Conservation (phyloP, 139 green algal species). For the Haematococcus lacustris region DNA sequence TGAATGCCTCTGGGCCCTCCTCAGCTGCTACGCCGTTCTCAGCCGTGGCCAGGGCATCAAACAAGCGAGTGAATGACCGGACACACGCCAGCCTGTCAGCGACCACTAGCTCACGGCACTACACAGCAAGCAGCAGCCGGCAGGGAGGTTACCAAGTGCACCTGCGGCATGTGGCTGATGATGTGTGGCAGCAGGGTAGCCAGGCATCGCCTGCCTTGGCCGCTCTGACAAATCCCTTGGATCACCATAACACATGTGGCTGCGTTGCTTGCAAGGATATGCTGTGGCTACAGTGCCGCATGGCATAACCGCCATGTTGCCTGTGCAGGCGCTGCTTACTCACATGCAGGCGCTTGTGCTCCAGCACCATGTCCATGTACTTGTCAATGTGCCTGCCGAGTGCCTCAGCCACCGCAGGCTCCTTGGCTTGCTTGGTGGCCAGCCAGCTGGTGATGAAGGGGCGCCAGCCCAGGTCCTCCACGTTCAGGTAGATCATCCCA, state of each 20-base stretch:
- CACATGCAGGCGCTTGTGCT: slow-evolving; percentile 51
- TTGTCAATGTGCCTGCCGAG: slow-evolving; percentile 58
- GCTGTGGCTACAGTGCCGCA: no score
- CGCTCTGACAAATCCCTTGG: no score
- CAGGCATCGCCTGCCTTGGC: no score
- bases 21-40: slow-evolving; percentile 48
- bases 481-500: slow-evolving; percentile 82
- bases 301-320: no score
- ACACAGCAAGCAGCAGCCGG: neutral
- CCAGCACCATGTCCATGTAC: slow-evolving; percentile 59
- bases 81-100: slow-evolving; percentile 62
- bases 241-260: no score
- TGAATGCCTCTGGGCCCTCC: slow-evolving; percentile 40
- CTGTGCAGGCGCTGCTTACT: no score
- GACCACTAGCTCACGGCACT: slow-evolving; percentile 63
- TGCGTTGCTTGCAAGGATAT: no score
- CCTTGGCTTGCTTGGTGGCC: slow-evolving; percentile 14
- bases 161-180: no score
- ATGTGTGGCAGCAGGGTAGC: no score
- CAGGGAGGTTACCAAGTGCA: neutral
- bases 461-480: slow-evolving; percentile 70
- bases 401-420: slow-evolving; percentile 23
- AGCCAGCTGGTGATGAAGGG: slow-evolving; percentile 66
- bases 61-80: slow-evolving; percentile 53
- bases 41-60: slow-evolving; percentile 57